phyloP scores from a whole-genome alignment of 129 eudicot species.

The Flaveria sonorensis region DNA sequence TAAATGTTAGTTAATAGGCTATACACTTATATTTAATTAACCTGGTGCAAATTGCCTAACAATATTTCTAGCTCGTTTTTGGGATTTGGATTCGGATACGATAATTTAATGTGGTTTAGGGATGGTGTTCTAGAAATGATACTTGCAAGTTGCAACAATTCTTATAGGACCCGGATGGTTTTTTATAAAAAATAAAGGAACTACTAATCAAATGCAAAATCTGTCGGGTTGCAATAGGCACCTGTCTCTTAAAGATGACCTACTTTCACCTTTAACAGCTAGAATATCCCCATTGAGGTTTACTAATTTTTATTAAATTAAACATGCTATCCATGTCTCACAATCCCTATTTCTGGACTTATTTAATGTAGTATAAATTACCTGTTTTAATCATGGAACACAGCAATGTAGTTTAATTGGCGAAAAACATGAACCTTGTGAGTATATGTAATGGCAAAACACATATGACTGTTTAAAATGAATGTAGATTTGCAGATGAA shows the following conservation, averaged over 20 bases:
- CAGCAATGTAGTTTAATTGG: background rate
- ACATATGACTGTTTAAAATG: slow-evolving; percentile 9
- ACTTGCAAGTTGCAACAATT: background rate
- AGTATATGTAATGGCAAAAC: background rate
- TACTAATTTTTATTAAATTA: background rate
- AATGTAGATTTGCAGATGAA: slow-evolving; percentile 65
- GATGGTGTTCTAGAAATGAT: background rate
- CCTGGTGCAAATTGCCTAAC: background rate
- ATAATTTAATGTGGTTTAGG: background rate
- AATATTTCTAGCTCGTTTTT: background rate
- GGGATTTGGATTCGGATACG: background rate
- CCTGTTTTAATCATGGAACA: background rate
- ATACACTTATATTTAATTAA: background rate
- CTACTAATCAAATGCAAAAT: background rate
- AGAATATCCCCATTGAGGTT: background rate
- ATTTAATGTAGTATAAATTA: background rate
- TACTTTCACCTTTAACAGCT: background rate
- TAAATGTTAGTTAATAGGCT: background rate
- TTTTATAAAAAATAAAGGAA: background rate
- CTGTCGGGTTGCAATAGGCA: background rate
- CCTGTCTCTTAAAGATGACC: background rate
- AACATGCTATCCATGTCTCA: background rate
- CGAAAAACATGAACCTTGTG: slow-evolving; percentile 3
- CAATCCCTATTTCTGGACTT: slow-evolving; percentile 1
- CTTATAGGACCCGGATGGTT: background rate